Evolutionary conservation across 1,284 basidiomycete species (phyloP).

Genomic region (Coniferiporia sulphurascens): DNA sequence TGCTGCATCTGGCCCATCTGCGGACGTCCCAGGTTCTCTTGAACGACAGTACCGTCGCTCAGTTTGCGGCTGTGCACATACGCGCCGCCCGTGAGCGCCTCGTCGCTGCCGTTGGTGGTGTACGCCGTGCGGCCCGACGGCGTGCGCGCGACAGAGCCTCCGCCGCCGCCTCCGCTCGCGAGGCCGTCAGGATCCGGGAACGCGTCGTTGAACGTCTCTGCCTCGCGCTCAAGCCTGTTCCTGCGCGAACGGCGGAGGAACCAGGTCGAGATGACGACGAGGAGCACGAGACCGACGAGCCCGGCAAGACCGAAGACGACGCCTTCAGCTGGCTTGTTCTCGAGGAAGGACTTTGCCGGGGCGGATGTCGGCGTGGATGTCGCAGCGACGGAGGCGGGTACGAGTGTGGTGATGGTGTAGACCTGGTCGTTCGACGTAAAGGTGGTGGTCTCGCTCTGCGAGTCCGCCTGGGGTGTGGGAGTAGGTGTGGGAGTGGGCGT

Average conservation of each 20-base stretch:
- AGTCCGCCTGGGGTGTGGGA: not conserved
- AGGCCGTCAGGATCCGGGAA: conserved; percentile 9
- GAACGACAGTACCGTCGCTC: conserved; percentile 6
- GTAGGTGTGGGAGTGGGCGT: not conserved
- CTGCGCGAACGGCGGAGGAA: conserved; percentile 44
- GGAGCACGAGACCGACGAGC: conserved; percentile 43
- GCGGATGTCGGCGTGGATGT: conserved; percentile 12
- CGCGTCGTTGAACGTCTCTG: conserved; percentile 7
- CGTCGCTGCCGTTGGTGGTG: conserved; percentile 3
- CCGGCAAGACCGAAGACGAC: conserved; percentile 53
- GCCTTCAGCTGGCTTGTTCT: conserved; percentile 57
- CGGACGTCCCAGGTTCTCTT: not conserved
- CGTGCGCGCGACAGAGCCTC: conserved; percentile 2
- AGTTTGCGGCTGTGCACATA: not conserved
- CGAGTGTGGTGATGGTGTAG: conserved; percentile 26
- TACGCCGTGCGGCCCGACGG: conserved; percentile 14
- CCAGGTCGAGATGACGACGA: conserved; percentile 42
- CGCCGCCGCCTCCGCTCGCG: not conserved
- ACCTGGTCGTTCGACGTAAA: conserved; percentile 20
- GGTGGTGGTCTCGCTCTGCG: conserved; percentile 11
- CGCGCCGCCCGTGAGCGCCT: conserved; percentile 8
- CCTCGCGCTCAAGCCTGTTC: conserved; percentile 35
- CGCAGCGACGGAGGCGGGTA: conserved; percentile 13
- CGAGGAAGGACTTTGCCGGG: conserved; percentile 42
- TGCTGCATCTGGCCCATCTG: conserved; percentile 6